These are phyloP conservation scores for Aureobasidium vineae DNA, from an alignment of 2,329 filamentous ascomycete genomes.

Conservation along the genomic window DNA sequence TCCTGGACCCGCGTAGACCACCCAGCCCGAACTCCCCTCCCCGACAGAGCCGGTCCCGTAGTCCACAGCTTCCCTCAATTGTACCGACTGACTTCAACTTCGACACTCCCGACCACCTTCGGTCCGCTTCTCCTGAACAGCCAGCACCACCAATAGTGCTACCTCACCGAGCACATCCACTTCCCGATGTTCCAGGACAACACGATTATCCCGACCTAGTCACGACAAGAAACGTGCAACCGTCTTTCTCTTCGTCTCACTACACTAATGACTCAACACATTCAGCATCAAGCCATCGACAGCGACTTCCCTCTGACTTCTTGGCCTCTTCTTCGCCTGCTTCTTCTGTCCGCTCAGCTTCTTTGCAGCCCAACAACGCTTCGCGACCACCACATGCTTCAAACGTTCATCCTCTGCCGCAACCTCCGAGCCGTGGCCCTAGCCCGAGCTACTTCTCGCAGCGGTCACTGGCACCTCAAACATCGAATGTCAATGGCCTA, in stretches of 20 bases:
- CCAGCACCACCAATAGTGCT: conserved; percentile 1
- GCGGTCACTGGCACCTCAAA: conserved; percentile 2
- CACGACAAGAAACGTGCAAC: neutral
- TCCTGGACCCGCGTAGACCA: conserved; percentile 4
- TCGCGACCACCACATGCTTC: neutral
- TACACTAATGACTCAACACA: neutral
- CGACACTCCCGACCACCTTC: neutral
- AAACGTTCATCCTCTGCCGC: neutral
- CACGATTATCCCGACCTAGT: neutral
- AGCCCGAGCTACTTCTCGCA: conserved; percentile 19
- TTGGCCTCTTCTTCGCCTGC: neutral
- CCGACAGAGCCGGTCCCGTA: conserved; percentile 4
- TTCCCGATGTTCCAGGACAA: conserved; percentile 5
- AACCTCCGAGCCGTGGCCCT: neutral
- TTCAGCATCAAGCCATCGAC: conserved; percentile 3
- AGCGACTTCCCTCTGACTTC: neutral
- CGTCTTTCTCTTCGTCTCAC: conserved; percentile 5
- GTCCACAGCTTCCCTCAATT: neutral
- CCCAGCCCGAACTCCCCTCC: conserved; percentile 9
- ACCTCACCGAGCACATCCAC: conserved; percentile 4
- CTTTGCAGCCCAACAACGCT: neutral
- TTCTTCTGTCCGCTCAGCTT: conserved; percentile 3
- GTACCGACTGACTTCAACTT: neutral
- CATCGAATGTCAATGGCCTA: neutral
- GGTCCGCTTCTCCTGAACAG: conserved; percentile 11